Percentiles rank a stretch among this genome's conserved stretches.
These are phyloP conservation scores for Talaromyces pinophilus DNA, from an alignment of 2,329 filamentous ascomycete genomes.

Conservation along the genomic window DNA sequence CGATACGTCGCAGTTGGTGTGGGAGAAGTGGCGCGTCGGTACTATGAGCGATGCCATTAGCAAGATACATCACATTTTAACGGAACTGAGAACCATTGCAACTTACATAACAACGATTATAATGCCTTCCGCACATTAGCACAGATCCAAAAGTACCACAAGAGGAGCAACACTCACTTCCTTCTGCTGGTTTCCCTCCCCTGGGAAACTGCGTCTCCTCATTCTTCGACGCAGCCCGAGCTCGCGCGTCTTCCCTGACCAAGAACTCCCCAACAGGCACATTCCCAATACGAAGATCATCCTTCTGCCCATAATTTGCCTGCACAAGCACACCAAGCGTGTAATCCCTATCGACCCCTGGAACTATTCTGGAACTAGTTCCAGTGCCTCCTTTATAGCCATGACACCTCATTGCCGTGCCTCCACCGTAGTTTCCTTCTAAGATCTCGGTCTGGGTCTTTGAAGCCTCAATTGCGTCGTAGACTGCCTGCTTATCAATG, in stretches of 20 bases:
- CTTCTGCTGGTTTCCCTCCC: conserved; percentile 9
- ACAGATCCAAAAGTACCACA: too few relatives aligned
- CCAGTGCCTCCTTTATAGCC: conserved; percentile 20
- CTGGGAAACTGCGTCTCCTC: conserved; percentile 1
- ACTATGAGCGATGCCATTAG: neutral
- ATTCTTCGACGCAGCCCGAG: neutral
- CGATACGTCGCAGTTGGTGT: conserved; percentile 13
- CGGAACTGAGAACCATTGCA: neutral
- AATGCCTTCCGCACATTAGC: neutral
- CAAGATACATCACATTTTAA: neutral
- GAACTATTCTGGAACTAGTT: conserved; percentile 11
- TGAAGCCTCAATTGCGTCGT: conserved; percentile 16
- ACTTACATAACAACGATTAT: conserved; percentile 14
- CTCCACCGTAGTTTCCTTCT: conserved; percentile 16
- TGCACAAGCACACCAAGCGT: conserved; percentile 7
- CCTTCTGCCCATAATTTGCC: neutral
- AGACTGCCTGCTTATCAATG: conserved; percentile 8
- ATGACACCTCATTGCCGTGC: conserved; percentile 18
- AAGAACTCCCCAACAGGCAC: conserved; percentile 10
- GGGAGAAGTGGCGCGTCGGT: conserved; percentile 17
- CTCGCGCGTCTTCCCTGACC: conserved; percentile 1
- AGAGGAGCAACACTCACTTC: neutral
- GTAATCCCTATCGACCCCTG: conserved; percentile 3
- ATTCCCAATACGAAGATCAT: neutral
- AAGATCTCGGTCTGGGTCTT: conserved; percentile 4